Percentiles rank a stretch among this genome's conserved stretches.
These are phyloP conservation scores for Pseudocercospora cruenta DNA, from an alignment of 2,329 filamentous ascomycete genomes.

Conservation along the genomic window DNA sequence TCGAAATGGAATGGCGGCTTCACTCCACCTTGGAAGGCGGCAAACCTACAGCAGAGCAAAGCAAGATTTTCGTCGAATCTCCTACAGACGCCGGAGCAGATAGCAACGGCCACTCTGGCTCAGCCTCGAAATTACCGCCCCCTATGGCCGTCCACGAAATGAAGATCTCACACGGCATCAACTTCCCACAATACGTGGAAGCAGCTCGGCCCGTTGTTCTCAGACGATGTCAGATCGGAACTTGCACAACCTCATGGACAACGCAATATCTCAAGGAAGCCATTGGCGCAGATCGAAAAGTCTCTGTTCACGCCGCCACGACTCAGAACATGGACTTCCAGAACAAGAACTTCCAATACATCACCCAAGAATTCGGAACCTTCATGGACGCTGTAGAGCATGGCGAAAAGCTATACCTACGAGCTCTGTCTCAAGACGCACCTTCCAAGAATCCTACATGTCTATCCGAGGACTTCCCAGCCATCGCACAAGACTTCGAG, in stretches of 20 bases:
- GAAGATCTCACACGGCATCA: constrained; percentile 54
- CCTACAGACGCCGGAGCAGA: background rate
- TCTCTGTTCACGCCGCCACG: constrained; percentile 73
- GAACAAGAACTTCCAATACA: constrained; percentile 79
- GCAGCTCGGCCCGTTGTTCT: constrained; percentile 67
- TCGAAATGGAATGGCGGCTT: constrained; percentile 35
- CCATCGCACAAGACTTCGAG: constrained; percentile 68
- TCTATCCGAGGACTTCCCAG: constrained; percentile 71
- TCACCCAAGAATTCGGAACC: constrained; percentile 66
- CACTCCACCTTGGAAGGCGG: constrained; percentile 30
- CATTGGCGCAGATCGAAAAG: constrained; percentile 65
- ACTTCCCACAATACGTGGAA: constrained; percentile 65
- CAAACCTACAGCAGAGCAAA: constrained; percentile 25
- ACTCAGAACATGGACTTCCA: constrained; percentile 74
- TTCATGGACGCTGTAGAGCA: constrained; percentile 65
- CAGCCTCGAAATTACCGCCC: constrained; percentile 20
- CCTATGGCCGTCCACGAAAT: constrained; percentile 54
- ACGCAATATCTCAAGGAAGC: constrained; percentile 66
- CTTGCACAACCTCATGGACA: constrained; percentile 70
- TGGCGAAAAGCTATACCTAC: constrained; percentile 73
- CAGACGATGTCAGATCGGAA: constrained; percentile 66
- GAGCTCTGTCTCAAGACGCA: constrained; percentile 70
- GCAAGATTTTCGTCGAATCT: constrained; percentile 17
- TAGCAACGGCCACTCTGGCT: background rate
- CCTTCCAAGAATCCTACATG: constrained; percentile 72